Evolutionary conservation across 208 protist genomes (phyloP).

Genomic region (Trypanosoma scelopori): DNA sequence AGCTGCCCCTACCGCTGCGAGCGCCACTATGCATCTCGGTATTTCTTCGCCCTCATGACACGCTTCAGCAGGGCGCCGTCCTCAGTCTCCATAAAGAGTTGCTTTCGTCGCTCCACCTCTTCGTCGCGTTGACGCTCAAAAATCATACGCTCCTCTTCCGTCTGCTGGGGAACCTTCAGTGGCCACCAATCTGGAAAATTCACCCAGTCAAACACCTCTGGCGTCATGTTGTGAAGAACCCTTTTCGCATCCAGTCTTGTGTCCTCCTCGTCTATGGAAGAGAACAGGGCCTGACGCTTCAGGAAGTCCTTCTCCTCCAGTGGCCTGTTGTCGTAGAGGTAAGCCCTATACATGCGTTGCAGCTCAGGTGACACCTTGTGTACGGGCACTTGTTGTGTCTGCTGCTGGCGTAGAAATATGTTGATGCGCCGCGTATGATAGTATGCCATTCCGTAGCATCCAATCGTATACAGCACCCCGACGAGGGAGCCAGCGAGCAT

Average conservation of each 20-base stretch:
- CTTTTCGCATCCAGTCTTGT: slow-evolving; percentile 71
- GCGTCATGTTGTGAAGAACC: slow-evolving; percentile 81
- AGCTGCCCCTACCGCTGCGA: neutral
- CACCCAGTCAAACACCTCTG: slow-evolving; percentile 86
- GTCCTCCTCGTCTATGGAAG: slow-evolving; percentile 57
- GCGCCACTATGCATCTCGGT: slow-evolving; percentile 51
- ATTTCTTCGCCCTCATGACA: slow-evolving; percentile 63
- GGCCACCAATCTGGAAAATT: slow-evolving; percentile 92
- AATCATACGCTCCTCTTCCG: slow-evolving; percentile 76
- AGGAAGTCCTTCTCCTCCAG: slow-evolving; percentile 65
- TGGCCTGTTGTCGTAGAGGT: slow-evolving; percentile 77
- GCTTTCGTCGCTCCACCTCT: slow-evolving; percentile 72
- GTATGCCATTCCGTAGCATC: slow-evolving; percentile 75
- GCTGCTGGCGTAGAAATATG: slow-evolving; percentile 74
- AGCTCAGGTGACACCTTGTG: slow-evolving; percentile 83
- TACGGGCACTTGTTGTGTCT: slow-evolving; percentile 74
- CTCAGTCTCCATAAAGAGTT: slow-evolving; percentile 67
- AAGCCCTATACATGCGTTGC: slow-evolving; percentile 83
- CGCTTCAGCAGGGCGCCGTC: slow-evolving; percentile 75
- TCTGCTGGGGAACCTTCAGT: slow-evolving; percentile 73
- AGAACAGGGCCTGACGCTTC: slow-evolving; percentile 46
- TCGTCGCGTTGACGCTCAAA: slow-evolving; percentile 74
- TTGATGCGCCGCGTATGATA: slow-evolving; percentile 68
- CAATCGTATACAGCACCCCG: slow-evolving; percentile 67
- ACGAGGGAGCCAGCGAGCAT: slow-evolving; percentile 70